Evolutionary conservation across 352 stramenopile species (phyloP).

Genomic region (Hyaloperonospora brassicae): DNA sequence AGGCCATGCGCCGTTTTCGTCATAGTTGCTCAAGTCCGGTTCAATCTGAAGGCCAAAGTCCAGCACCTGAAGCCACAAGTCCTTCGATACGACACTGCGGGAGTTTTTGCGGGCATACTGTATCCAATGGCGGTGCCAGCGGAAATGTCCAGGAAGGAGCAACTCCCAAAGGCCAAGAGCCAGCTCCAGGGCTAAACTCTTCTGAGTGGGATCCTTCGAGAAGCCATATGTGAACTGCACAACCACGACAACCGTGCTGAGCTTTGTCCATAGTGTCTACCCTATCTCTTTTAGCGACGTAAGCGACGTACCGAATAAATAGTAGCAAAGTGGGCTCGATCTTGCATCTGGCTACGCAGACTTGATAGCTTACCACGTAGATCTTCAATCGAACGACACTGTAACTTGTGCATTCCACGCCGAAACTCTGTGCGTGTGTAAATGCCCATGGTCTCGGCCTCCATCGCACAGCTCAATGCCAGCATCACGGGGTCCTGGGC

Average conservation of each 20-base stretch:
- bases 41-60: conserved; percentile 75
- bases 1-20: conserved; percentile 82
- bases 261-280: background rate
- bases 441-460: conserved; percentile 66
- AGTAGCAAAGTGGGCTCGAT: conserved; percentile 43
- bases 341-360: conserved; percentile 43
- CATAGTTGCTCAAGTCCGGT: conserved; percentile 71
- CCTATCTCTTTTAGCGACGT: background rate
- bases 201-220: conserved; percentile 77
- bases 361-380: conserved; percentile 41
- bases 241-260: conserved; percentile 1
- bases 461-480: conserved; percentile 73
- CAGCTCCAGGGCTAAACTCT: conserved; percentile 68
- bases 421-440: conserved; percentile 71
- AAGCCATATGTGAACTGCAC: conserved; percentile 73
- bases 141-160: conserved; percentile 56
- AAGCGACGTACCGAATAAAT: conserved; percentile 70
- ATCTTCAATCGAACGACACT: conserved; percentile 50
- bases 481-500: conserved; percentile 75
- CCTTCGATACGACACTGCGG: conserved; percentile 74
- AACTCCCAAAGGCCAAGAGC: conserved; percentile 68
- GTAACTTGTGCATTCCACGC: conserved; percentile 57
- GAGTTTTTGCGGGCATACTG: conserved; percentile 54
- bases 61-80: conserved; percentile 81
- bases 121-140: conserved; percentile 59